Base-by-base conservation (phyloP, 2,329 filamentous ascomycete genomes). In the Amauroascus verrucosus region DNA sequence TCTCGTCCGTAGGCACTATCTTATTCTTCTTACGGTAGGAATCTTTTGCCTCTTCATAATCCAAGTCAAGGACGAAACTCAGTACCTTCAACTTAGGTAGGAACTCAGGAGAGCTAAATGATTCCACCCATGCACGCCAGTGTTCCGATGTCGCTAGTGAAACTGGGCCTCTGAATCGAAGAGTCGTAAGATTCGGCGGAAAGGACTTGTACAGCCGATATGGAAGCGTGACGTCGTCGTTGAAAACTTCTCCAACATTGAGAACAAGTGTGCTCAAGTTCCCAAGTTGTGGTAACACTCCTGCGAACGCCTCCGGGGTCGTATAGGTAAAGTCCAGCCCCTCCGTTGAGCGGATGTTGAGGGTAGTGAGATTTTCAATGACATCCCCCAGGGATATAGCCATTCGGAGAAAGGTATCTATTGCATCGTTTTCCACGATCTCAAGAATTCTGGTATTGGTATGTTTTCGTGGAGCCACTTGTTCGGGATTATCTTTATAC, bases 361-460 rank as follows among this genome's bases (percentile, higher is more conserved):
- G 48, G 0, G 59, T 59, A 1, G 51, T 48, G 2, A 63, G 51
- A 4, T 57, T 57, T 1, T 51, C 44, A 1, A 63, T 35, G 1
- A 62, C 30, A 55, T 61, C 61, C 0, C 59, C 55, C 14, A 63
- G 51, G 1, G 58, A 56, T 1, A 60, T 8, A 1, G 45, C 26
- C 57, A 65, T 61, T 5, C 61, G 59, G 49, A 32, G 51, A 49
- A 64, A 58, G 0, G 61, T 57, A 30, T 63, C 61, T 1, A 63
- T 56, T 1, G 61, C 59, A 20, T 64, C 62, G 32, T 64, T 63
- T 32, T 64, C 60, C n/a, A 59, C 49, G 24, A 65, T 65, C 22
- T 65, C 63, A 13, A 65, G 33, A 3, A 49, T 61, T 6, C 43
- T 26, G n/a, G 64, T 26, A 20, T 57, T 57, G 37, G 54, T 45